Evolutionary conservation across 495 filamentous ascomycete genomes (phyloP).

Genomic region (Endocarpon pusillum): DNA sequence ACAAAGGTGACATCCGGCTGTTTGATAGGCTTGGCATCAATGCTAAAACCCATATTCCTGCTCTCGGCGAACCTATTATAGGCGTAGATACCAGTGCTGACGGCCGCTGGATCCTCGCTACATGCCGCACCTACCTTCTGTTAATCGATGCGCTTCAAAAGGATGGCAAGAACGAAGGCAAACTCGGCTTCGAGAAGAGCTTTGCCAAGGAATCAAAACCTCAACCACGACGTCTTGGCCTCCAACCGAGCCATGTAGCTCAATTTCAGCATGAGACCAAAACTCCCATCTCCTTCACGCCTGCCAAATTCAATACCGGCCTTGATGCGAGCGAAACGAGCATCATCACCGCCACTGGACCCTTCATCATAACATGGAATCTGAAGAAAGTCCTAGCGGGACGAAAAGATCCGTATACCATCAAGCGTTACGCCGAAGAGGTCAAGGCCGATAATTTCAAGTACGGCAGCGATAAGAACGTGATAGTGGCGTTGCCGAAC

Average conservation of each 20-base stretch:
- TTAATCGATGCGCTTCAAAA: slow-evolving; percentile 85
- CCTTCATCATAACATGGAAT: slow-evolving; percentile 94
- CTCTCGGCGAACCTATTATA: slow-evolving; percentile 86
- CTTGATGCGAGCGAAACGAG: slow-evolving; percentile 63
- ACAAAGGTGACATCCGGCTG: slow-evolving; percentile 92
- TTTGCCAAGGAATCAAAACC: slow-evolving; percentile 89
- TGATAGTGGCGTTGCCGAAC: slow-evolving; percentile 91
- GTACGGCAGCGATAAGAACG: slow-evolving; percentile 89
- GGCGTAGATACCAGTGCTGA: slow-evolving; percentile 89
- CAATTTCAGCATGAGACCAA: slow-evolving; percentile 95
- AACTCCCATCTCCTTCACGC: slow-evolving; percentile 68
- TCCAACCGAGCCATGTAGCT: slow-evolving; percentile 79
- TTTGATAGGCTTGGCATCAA: slow-evolving; percentile 95
- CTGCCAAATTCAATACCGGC: slow-evolving; percentile 87
- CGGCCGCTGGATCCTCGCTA: slow-evolving; percentile 87
- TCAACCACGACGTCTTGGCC: slow-evolving; percentile 73
- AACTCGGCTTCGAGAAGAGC: slow-evolving; percentile 87
- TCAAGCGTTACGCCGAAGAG: slow-evolving; percentile 89
- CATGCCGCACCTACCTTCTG: slow-evolving; percentile 85
- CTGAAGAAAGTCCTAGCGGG: slow-evolving; percentile 70
- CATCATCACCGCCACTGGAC: slow-evolving; percentile 93
- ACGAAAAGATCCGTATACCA: slow-evolving; percentile 73
- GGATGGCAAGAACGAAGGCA: slow-evolving; percentile 88
- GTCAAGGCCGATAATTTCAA: slow-evolving; percentile 99
- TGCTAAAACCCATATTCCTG: slow-evolving; percentile 91